These are phyloP conservation scores for Filobasidium uniguttulatum DNA, from an alignment of 1,284 basidiomycete genomes.

Conservation along the genomic window DNA sequence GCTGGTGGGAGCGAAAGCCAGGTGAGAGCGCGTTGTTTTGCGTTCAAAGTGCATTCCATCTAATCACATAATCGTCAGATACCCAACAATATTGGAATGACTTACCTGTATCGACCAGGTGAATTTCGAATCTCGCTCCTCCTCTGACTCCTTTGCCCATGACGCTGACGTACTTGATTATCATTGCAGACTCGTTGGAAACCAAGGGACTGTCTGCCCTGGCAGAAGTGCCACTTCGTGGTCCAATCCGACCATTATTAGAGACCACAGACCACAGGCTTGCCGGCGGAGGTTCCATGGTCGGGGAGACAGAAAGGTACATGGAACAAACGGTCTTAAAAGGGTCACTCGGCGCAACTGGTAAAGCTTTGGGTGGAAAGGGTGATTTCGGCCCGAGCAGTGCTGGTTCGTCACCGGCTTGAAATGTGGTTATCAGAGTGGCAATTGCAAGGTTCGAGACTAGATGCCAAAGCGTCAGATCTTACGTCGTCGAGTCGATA, in stretches of 20 bases:
- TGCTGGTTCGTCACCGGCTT: too few relatives aligned
- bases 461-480: too few relatives aligned
- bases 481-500: too few relatives aligned
- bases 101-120: slow-evolving; percentile 9
- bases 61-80: not conserved
- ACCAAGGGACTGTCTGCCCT: not conserved
- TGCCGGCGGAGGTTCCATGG: not conserved
- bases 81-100: slow-evolving; percentile 11
- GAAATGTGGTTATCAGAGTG: too few relatives aligned
- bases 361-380: too few relatives aligned
- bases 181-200: not conserved
- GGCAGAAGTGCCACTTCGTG: not conserved
- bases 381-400: too few relatives aligned
- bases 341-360: too few relatives aligned
- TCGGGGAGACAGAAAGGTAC: slow-evolving; percentile 5
- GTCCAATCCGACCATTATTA: slow-evolving; percentile 8
- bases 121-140: not conserved
- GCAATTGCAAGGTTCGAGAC: too few relatives aligned
- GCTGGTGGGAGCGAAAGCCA: slow-evolving; percentile 1
- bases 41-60: not conserved
- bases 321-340: too few relatives aligned
- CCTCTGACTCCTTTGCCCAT: not conserved
- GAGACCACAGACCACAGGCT: slow-evolving; percentile 7
- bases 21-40: not conserved
- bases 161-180: too few relatives aligned